Conservation (phyloP, 257 asterid genomes). For the Solanum infundibuliforme region DNA sequence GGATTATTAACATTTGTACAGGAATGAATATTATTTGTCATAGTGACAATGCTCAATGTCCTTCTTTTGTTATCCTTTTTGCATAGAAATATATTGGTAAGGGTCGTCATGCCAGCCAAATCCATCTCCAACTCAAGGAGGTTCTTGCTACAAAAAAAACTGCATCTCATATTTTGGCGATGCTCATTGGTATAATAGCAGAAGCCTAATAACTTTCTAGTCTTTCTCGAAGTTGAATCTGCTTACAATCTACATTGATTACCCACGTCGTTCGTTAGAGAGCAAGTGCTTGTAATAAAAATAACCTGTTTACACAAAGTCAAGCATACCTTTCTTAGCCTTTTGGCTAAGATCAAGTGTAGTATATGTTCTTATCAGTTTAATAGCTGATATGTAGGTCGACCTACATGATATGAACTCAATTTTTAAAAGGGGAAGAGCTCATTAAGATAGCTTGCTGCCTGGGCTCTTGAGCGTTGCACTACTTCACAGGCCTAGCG, state of each 20-base stretch:
- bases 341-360: slow-evolving; percentile 51
- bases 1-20: not conserved
- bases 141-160: not conserved
- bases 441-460: not conserved
- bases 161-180: not conserved
- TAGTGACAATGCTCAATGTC: not conserved
- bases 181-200: not conserved
- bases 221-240: not conserved
- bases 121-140: not conserved
- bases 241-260: too few relatives aligned
- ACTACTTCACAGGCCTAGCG: not conserved
- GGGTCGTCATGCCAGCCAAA: not conserved
- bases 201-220: not conserved
- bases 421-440: not conserved
- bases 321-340: slow-evolving; percentile 44
- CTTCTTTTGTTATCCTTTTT: not conserved
- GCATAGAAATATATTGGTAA: not conserved
- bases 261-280: not conserved
- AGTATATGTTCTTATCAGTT: slow-evolving; percentile 41
- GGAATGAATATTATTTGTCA: not conserved
- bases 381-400: slow-evolving; percentile 12
- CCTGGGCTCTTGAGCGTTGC: not conserved
- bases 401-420: not conserved
- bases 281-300: not conserved
- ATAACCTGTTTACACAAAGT: accelerated